Percentiles rank a stretch among this genome's conserved stretches.
These are phyloP conservation scores for Leishmania turanica DNA, from an alignment of 208 protist genomes.

Conservation along the genomic window DNA sequence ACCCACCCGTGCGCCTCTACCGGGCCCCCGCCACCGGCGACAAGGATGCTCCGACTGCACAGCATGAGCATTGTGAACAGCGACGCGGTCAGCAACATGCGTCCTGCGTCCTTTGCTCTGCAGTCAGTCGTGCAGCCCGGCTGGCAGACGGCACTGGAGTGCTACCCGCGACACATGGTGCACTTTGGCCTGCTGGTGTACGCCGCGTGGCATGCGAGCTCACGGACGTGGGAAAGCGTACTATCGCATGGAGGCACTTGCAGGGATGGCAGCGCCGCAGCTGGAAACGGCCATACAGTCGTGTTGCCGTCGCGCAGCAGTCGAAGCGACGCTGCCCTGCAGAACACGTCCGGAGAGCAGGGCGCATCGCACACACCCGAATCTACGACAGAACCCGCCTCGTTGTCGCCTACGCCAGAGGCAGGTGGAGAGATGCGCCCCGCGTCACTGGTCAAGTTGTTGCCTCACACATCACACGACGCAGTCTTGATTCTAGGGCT, in stretches of 20 bases:
- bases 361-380: background rate
- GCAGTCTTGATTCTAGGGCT: constrained; percentile 76
- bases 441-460: background rate
- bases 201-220: constrained; percentile 43
- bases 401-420: background rate
- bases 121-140: constrained; percentile 70
- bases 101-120: constrained; percentile 49
- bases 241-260: background rate
- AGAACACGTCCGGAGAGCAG: background rate
- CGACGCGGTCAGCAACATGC: constrained; percentile 21
- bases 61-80: constrained; percentile 61
- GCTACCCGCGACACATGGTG: constrained; percentile 81
- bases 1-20: background rate
- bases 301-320: background rate
- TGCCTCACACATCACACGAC: constrained; percentile 31
- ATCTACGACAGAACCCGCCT: background rate
- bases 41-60: constrained; percentile 23
- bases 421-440: background rate
- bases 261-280: background rate
- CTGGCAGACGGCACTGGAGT: constrained; percentile 46
- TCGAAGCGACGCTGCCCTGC: background rate
- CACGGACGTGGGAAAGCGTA: background rate
- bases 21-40: background rate
- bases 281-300: background rate
- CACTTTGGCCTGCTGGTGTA: constrained; percentile 68